These are phyloP conservation scores for Monosporascus sp. DNA, from an alignment of 2,329 filamentous ascomycete genomes.

Conservation along the genomic window DNA sequence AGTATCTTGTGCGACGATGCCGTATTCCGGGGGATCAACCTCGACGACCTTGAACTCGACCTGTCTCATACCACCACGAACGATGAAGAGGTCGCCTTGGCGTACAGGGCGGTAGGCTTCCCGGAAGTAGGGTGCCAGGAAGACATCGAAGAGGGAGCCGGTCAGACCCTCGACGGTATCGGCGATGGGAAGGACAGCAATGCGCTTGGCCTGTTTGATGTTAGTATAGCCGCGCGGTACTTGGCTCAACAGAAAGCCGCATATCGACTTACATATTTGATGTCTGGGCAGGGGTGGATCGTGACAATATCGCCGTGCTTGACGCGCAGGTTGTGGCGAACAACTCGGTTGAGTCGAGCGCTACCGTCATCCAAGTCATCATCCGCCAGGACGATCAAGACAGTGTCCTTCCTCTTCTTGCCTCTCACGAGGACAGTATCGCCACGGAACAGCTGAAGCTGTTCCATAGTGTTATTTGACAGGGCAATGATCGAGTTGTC, in stretches of 20 bases:
- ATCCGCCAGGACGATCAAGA: conserved; percentile 93
- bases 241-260: neutral
- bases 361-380: conserved; percentile 97
- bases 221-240: conserved; percentile 11
- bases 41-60: conserved; percentile 99
- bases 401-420: conserved; percentile 99
- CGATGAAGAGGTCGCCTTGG: conserved; percentile 96
- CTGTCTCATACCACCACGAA: conserved; percentile 95
- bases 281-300: conserved; percentile 95
- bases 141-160: conserved; percentile 96
- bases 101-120: conserved; percentile 96
- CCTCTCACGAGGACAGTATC: conserved; percentile 97
- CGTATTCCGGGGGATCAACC: conserved; percentile 96
- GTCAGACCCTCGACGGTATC: conserved; percentile 98
- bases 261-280: conserved; percentile 87
- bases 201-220: conserved; percentile 79
- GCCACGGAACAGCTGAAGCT: conserved; percentile 94
- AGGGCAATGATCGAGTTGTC: conserved; percentile 99
- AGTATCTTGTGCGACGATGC: conserved; percentile 97
- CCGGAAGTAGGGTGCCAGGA: conserved; percentile 98
- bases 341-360: conserved; percentile 95
- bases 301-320: conserved; percentile 98
- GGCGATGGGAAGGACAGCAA: conserved; percentile 95
- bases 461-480: conserved; percentile 98
- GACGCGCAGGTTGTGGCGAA: conserved; percentile 95